Evolutionary conservation across 2,329 filamentous ascomycete species (phyloP), one percentile per base, ranked within the genome.

Genomic region (Clathrospora elynae): DNA sequence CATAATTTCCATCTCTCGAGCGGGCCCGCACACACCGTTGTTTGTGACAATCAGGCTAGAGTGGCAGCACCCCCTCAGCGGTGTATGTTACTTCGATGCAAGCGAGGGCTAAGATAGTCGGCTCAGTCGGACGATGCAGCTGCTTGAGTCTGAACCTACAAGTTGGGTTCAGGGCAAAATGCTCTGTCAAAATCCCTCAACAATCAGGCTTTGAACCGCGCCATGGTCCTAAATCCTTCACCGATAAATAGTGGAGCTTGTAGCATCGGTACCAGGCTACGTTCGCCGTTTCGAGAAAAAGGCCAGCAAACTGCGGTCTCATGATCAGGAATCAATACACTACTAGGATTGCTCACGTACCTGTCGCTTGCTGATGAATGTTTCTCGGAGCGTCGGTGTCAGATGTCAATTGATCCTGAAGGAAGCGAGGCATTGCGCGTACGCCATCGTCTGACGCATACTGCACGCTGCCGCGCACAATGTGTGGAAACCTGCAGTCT

Each of bases 401-500:
- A 46, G 47, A 43, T 22, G 35, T 45, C 29, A 36, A 35, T 29
- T 42, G 16, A 39, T 42, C 42, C 49, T 44, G 23, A 20, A 23
- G 11, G 30, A 23, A 40, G 38, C 42, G 24, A 48, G 36, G 34
- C 36, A 20, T 48, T 12, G 25, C 22, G 36, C 26, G 17, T 38
- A 28, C 46, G 35, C 40, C 28, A 30, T 29, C 16, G 23, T 25
- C 37, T 40, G 42, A 37, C 35, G 55, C 40, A 46, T 26, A 8
- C 42, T 45, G 39, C 36, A 28, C 43, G 28, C 34, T 36, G 32
- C 30, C 32, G 49, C 49, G 26, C 43, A 42, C 45, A 24, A 50
- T 35, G 52, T 55, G 34, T 57, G 47, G 51, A 51, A 57, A 45
- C 35, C 53, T 57, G 51, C 53, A 53, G 31, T 34, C 26, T 44